phyloP scores from a whole-genome alignment of 2,329 filamentous ascomycete genomes.

The Westerdykella ornata region DNA sequence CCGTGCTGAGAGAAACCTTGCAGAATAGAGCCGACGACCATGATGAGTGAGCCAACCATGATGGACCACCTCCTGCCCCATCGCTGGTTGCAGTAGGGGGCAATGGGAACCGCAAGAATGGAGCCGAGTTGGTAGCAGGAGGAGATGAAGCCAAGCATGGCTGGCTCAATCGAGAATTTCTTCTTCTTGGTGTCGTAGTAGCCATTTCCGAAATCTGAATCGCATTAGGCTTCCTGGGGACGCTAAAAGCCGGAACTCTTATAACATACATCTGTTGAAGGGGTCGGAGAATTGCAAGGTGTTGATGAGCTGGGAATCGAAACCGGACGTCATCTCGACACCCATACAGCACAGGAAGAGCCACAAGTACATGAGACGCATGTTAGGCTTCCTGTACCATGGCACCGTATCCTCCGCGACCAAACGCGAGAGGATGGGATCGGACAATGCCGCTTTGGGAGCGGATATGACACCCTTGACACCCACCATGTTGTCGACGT shows the following conservation, averaged over 20 bases:
- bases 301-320: constrained; percentile 36
- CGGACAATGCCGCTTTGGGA: constrained; percentile 24
- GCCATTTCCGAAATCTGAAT: constrained; percentile 27
- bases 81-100: constrained; percentile 27
- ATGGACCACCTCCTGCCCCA: constrained; percentile 52
- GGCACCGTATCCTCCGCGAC: constrained; percentile 36
- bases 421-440: constrained; percentile 41
- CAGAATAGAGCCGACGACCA: constrained; percentile 54
- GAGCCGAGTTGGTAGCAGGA: constrained; percentile 34
- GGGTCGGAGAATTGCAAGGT: constrained; percentile 31
- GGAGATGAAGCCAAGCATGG: constrained; percentile 30
- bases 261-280: constrained; percentile 29
- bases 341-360: constrained; percentile 36
- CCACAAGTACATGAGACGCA: constrained; percentile 35
- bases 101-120: constrained; percentile 27
- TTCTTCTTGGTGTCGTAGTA: constrained; percentile 11
- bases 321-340: constrained; percentile 36
- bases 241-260: neutral
- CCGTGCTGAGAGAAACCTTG: constrained; percentile 45
- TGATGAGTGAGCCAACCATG: constrained; percentile 52
- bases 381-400: constrained; percentile 40
- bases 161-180: constrained; percentile 18
- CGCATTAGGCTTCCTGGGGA: neutral
- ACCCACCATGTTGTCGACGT: constrained; percentile 22
- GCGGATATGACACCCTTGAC: constrained; percentile 20